phyloP scores from a whole-genome alignment of 768 basidiomycete genomes.

The Leccinum longicurvipes region DNA sequence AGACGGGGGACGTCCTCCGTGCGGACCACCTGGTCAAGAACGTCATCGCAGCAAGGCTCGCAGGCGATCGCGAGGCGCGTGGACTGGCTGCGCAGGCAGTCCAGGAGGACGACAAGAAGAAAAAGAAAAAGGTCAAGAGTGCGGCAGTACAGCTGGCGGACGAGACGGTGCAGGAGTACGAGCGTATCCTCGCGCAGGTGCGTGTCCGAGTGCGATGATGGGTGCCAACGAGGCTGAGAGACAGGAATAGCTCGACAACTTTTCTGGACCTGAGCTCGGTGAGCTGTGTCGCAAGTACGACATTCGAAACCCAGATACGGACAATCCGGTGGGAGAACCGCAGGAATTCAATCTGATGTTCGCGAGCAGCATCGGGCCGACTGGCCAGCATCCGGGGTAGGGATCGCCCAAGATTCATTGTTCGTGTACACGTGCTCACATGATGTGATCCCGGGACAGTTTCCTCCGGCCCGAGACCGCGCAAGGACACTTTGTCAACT shows the following conservation, averaged over 20 bases:
- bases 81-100: slow-evolving; percentile 65
- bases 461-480: slow-evolving; percentile 98
- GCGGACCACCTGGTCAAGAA: slow-evolving; percentile 95
- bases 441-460: slow-evolving; percentile 37
- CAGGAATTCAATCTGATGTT: slow-evolving; percentile 99
- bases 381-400: slow-evolving; percentile 93
- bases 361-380: slow-evolving; percentile 93
- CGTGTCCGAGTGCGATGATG: slow-evolving; percentile 21
- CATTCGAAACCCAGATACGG: slow-evolving; percentile 88
- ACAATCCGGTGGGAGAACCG: slow-evolving; percentile 89
- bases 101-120: slow-evolving; percentile 50
- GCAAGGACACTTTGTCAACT: slow-evolving; percentile 98
- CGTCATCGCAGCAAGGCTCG: slow-evolving; percentile 86
- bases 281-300: slow-evolving; percentile 76
- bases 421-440: background rate
- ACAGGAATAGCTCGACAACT: slow-evolving; percentile 63
- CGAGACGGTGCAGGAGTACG: slow-evolving; percentile 71
- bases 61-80: slow-evolving; percentile 87
- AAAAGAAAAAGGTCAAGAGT: slow-evolving; percentile 69
- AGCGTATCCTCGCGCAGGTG: slow-evolving; percentile 84
- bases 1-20: slow-evolving; percentile 95
- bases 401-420: background rate
- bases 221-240: background rate
- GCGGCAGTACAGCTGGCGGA: slow-evolving; percentile 73
- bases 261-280: slow-evolving; percentile 84